A percentile compares a stretch with the other conserved stretches of the same genome.
These are phyloP conservation scores for Spiromastix sp. DNA, from an alignment of 2,329 filamentous ascomycete genomes.

Conservation along the genomic window DNA sequence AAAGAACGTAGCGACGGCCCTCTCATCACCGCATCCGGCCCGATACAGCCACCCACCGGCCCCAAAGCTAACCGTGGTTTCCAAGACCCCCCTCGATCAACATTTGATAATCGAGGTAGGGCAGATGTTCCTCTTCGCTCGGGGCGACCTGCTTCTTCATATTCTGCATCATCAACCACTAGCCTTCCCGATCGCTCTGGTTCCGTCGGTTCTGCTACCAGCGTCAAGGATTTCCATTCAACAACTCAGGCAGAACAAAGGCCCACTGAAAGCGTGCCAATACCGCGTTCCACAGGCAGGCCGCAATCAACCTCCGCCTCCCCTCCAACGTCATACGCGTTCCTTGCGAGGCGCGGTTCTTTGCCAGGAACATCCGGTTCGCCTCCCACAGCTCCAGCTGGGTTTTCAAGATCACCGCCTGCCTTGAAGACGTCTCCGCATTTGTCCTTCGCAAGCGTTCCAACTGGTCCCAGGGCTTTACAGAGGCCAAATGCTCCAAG, in stretches of 20 bases:
- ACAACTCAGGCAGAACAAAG: constrained; percentile 11
- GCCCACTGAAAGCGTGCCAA: constrained; percentile 7
- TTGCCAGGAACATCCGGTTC: constrained; percentile 17
- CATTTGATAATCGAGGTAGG: constrained; percentile 15
- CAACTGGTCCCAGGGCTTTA: constrained; percentile 32
- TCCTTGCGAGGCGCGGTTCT: constrained; percentile 14
- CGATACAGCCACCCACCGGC: constrained; percentile 31
- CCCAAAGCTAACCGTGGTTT: constrained; percentile 32
- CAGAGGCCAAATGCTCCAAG: constrained; percentile 23
- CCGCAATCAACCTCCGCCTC: constrained; percentile 15
- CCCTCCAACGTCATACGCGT: constrained; percentile 12
- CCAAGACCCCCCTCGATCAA: constrained; percentile 17
- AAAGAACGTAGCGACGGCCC: constrained; percentile 17
- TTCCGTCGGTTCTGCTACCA: background rate
- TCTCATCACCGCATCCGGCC: constrained; percentile 10
- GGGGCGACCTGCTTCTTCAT: constrained; percentile 13
- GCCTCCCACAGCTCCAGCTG: constrained; percentile 15
- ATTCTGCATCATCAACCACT: constrained; percentile 12
- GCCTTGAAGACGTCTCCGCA: constrained; percentile 27
- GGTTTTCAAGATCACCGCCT: constrained; percentile 4
- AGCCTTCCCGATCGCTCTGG: constrained; percentile 15
- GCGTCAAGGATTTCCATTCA: background rate
- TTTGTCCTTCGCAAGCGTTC: constrained; percentile 26
- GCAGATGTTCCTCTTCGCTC: constrained; percentile 18
- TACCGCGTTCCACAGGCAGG: constrained; percentile 11